Percentiles rank a stretch among this genome's conserved stretches.
These are phyloP conservation scores for Glycine latifolia DNA, from an alignment of 306 rosid species.

Conservation along the genomic window DNA sequence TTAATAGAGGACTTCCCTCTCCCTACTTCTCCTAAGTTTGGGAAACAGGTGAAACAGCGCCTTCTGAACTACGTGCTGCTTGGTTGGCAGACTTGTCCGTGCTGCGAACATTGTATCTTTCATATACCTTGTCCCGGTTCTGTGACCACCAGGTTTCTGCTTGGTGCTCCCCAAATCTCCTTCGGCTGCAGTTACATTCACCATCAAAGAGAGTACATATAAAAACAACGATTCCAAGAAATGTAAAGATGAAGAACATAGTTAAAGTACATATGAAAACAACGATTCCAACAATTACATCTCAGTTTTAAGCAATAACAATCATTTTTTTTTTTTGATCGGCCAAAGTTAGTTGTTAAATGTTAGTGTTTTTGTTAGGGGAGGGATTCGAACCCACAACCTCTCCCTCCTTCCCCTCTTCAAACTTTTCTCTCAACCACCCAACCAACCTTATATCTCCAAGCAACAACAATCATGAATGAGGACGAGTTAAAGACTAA, in stretches of 20 bases:
- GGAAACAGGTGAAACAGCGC: slow-evolving; percentile 62
- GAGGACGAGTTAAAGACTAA: neutral
- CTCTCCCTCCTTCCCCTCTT: too few species aligned
- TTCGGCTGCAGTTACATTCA: slow-evolving; percentile 74
- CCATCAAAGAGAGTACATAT: slow-evolving; percentile 34
- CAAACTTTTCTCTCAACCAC: too few species aligned
- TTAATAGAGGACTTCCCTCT: slow-evolving; percentile 52
- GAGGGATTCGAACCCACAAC: too few species aligned
- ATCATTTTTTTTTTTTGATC: too few species aligned
- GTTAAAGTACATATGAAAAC: slow-evolving; percentile 5
- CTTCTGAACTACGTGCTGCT: slow-evolving; percentile 61
- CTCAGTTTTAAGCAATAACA: neutral
- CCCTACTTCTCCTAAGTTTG: slow-evolving; percentile 56
- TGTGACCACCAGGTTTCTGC: slow-evolving; percentile 99
- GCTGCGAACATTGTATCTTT: slow-evolving; percentile 80
- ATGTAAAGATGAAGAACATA: neutral
- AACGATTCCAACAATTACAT: neutral
- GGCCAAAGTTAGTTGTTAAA: too few species aligned
- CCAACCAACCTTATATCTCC: too few species aligned
- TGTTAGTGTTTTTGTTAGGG: too few species aligned
- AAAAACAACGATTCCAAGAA: neutral
- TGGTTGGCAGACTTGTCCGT: slow-evolving; percentile 72
- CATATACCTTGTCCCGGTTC: slow-evolving; percentile 89
- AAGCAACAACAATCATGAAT: neutral
- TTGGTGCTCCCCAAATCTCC: slow-evolving; percentile 96